phyloP scores from a whole-genome alignment of 2,329 filamentous ascomycete genomes.

The Trichoderma guizhouense region DNA sequence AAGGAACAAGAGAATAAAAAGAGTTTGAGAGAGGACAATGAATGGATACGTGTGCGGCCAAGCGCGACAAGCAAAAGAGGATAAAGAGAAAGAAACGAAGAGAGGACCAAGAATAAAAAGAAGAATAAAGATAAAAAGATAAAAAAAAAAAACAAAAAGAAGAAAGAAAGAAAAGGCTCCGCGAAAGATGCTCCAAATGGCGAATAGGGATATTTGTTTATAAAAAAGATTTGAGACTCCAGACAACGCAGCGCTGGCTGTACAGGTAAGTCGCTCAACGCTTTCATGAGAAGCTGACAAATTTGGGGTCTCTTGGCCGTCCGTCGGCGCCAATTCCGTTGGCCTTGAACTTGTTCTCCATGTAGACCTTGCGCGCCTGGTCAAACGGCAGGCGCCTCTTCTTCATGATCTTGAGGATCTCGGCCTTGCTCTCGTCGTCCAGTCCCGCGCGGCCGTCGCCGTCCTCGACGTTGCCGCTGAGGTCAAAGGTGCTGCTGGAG shows the following conservation, averaged over 20 bases:
- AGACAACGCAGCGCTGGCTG: background rate
- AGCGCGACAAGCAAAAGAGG: background rate
- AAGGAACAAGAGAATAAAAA: background rate
- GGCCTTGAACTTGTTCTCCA: slow-evolving; percentile 79
- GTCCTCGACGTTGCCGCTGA: slow-evolving; percentile 72
- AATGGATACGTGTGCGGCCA: background rate
- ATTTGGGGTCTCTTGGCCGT: slow-evolving; percentile 85
- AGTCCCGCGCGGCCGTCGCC: slow-evolving; percentile 78
- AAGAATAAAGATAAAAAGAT: background rate
- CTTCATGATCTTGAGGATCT: slow-evolving; percentile 91
- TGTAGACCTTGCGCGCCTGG: slow-evolving; percentile 81
- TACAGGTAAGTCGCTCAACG: background rate
- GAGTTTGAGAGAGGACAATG: background rate
- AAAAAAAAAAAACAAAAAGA: background rate
- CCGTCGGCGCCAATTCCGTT: slow-evolving; percentile 89
- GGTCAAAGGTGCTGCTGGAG: slow-evolving; percentile 77
- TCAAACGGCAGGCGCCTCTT: slow-evolving; percentile 78
- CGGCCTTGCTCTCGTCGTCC: slow-evolving; percentile 74
- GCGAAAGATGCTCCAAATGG: background rate
- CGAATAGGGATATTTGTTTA: background rate
- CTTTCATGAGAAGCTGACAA: slow-evolving; percentile 71
- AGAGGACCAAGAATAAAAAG: background rate
- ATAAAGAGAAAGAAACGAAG: background rate
- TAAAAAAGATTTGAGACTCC: background rate
- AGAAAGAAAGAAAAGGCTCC: background rate